Percentiles rank a stretch among this genome's conserved stretches.
These are phyloP conservation scores for Liriodendron chinense DNA, from an alignment of 164 flowering plant genomes.

Conservation along the genomic window DNA sequence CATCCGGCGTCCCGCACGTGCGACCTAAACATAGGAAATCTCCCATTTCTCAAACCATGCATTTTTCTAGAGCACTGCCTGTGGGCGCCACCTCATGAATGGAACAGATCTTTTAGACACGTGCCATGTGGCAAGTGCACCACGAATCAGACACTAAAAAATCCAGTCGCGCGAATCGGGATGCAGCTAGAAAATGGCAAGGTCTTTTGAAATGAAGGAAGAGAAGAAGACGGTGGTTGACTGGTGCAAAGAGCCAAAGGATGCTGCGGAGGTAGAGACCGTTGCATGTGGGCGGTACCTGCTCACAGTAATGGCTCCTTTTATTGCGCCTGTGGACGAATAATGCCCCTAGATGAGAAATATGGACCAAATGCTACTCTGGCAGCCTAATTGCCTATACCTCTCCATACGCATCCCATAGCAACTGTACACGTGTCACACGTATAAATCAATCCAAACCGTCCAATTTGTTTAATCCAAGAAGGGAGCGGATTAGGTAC, in stretches of 20 bases:
- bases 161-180: background rate
- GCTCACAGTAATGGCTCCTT: conserved; percentile 1
- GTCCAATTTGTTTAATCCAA: too few species aligned
- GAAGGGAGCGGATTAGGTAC: too few species aligned
- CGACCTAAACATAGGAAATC: too few species aligned
- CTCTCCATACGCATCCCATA: too few species aligned
- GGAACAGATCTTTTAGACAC: background rate
- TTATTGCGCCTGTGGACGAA: background rate
- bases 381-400: too few species aligned
- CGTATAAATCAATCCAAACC: too few species aligned
- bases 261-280: background rate
- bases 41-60: too few species aligned
- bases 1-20: too few species aligned
- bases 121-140: background rate
- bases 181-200: background rate
- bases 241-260: background rate
- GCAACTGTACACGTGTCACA: too few species aligned
- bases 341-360: too few species aligned
- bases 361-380: background rate
- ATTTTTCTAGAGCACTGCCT: background rate
- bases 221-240: background rate
- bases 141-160: too few species aligned
- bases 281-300: conserved; percentile 9
- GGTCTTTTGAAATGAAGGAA: background rate
- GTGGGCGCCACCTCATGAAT: background rate